Base-by-base conservation (phyloP, 805 yeast species). In the Hanseniaspora valbyensis region DNA sequence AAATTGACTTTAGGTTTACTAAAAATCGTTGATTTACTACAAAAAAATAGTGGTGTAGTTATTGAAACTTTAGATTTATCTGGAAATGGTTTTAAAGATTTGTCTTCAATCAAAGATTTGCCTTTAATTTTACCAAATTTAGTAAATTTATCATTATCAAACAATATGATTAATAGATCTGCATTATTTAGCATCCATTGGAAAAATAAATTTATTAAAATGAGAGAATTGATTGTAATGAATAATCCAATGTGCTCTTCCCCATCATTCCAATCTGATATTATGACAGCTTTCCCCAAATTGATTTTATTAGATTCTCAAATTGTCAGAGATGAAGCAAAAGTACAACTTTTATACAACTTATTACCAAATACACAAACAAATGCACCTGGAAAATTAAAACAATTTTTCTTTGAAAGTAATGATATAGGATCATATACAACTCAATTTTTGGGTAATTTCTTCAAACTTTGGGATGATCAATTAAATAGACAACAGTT, bases 331-430 rank as follows among this genome's bases (percentile, higher is more conserved):
- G 87, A 85, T 61, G 95, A 82, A 62, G 66, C 66, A 42, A 80
- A 77, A 50, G 63, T 86, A 36, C 63, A 63, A 5, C 54, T 65
- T 19, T 73, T 50, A 14, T 80, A 37, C 72, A 75, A 56, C 69
- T 70, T 5, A 72, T 30, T 48, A 13, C 51, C 51, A 10, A 30
- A 29, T 83, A 46, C 87, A 86, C 10, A 66, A 80, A 37, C 65
- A 65, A 21, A 36, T 25, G 14, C 64, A 68, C 18, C 29, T 22
- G 42, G 42, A 13, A 43, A 18, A 6, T 21, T 42, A 16, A 76
- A 76, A 48, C 81, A 78, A 53, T 78, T 81, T 68, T 92, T 90
- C 62, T 89, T 89, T 64, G 96, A 85, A 66, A 83, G 79, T 58
- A 71, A 73, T 14, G 84, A 78, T 36, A 71, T 87, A 29, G 87